Evolutionary conservation across 805 yeast genomes (phyloP), one percentile per base, ranked within the genome.

Genomic region (Saturnispora zaruensis): DNA sequence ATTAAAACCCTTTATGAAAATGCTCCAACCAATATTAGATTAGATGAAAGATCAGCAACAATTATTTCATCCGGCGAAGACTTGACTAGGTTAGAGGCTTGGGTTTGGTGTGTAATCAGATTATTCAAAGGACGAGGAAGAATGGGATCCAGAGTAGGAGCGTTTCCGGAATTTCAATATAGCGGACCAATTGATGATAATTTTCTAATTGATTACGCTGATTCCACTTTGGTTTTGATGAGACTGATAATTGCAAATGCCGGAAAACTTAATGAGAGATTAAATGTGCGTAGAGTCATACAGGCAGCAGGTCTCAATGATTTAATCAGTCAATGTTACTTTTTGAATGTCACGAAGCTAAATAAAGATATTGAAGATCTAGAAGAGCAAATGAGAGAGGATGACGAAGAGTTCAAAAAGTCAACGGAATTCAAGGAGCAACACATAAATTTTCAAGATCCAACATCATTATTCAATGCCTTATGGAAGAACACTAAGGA

Each of bases 121-220:
- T 49, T 64, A 2, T 55, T 66, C 26, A 59, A 62, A 45, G 96
- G 96, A 2, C 76, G 90, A 57, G 98, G 98, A 6, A 84, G 81
- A 58, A 74, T 86, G 76, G 96, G 96, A 9, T 87, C 96, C 0
- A 66, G 84, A 59, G 98, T 91, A 7, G 97, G 97, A 2, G 96
- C 96, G 0, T 82, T 87, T 51, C 93, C 84, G 8, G 97, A 91
- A 56, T 75, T 80, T 48, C 81, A 79, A 51, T 64, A 75, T 6
- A 69, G 72, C 2, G 78, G 80, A 0, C 70, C 75, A 30, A 73
- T 74, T 45, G 75, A 79, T 24, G 91, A 86, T 59, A 74, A 74
- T 49, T 78, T 81, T 50, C 67, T 87, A 24, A 67, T 76, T 52
- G 80, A 77, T 48, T 78, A 77, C 57, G 74, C 78, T 38, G 63